Evolutionary conservation across 1,284 basidiomycete species (phyloP), one percentile per base, ranked within the genome.

Genomic region (Kalmanozyma brasiliensis): DNA sequence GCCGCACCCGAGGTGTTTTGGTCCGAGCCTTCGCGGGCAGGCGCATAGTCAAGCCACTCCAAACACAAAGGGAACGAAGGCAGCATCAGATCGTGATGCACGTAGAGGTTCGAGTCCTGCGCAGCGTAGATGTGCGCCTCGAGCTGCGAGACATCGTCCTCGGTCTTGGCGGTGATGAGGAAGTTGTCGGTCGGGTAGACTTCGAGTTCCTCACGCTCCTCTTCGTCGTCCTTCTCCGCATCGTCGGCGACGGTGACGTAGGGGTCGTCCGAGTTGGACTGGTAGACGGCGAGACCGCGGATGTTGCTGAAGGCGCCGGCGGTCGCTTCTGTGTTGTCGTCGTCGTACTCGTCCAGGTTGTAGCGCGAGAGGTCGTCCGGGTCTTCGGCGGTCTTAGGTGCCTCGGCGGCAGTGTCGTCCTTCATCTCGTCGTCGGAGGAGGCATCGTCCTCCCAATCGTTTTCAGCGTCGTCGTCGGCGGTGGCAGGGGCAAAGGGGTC

Each of bases 61-160:
- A 99, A 90, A 78, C 95, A 98, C 59, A 99, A 90, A 4, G 96
- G 96, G 85, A 98, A 96, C 60, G 93, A 91, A 57, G 95, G 95
- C 16, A 99, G 88, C 89, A 99, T 92, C 78, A 98, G 87, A 83
- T 99, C 96, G 84, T 99, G 96, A 82, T 98, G 96, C 24, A 92
- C 91, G 82, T 95, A 98, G 29, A 98, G 87, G 79, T 93, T 94
- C 81, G 83, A 36, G 42, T 76, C 76, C 29, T 53, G 26, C 2
- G 76, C 62, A 11, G 74, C 66, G 60, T 82, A 82, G 29, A 82
- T 53, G 52, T 82, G 75, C 14, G 74, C 78, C 55, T 98, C 96
- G 60, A 98, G 87, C 73, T 96, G 93, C 1, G 95, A 96, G 49
- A 98, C 88, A 63, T 98, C 94, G 83, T 97, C 93, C 80, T 96